These are phyloP conservation scores for Magnaporthiopsis poae DNA, from an alignment of 2,329 filamentous ascomycete species.

Conservation along the genomic window DNA sequence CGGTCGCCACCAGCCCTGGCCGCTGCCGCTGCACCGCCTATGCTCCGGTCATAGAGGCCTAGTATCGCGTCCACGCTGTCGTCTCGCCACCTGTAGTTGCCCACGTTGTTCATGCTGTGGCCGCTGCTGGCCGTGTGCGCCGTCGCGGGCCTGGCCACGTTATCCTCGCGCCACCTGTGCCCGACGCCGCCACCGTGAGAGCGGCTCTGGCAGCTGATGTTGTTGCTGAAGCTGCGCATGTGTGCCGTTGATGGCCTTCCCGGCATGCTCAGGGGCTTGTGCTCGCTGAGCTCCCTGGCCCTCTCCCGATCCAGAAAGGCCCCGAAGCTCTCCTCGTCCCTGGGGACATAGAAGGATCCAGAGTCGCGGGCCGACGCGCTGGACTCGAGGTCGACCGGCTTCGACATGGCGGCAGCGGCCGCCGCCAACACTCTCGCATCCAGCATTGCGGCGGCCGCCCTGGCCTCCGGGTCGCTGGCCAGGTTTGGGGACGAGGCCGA, in stretches of 20 bases:
- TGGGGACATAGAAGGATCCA: slow-evolving; percentile 15
- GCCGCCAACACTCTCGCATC: slow-evolving; percentile 6
- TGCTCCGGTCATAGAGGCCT: slow-evolving; percentile 17
- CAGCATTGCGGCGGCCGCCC: background rate
- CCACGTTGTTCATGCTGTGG: background rate
- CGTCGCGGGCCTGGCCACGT: slow-evolving; percentile 15
- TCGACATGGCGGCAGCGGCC: slow-evolving; percentile 3
- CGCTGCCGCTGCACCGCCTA: slow-evolving; percentile 10
- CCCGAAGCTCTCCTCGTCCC: slow-evolving; percentile 2
- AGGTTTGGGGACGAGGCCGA: background rate
- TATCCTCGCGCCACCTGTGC: slow-evolving; percentile 1
- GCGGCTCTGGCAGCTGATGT: background rate
- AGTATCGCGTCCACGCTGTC: slow-evolving; percentile 25
- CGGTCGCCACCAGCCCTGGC: slow-evolving; percentile 8
- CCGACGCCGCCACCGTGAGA: too few species aligned
- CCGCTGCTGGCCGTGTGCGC: slow-evolving; percentile 13
- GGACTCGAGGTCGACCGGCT: slow-evolving; percentile 10
- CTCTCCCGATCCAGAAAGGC: background rate
- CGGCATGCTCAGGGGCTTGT: slow-evolving; percentile 1
- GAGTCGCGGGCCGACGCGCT: slow-evolving; percentile 15
- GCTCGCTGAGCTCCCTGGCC: slow-evolving; percentile 1
- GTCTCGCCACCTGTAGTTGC: slow-evolving; percentile 12
- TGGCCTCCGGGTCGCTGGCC: background rate
- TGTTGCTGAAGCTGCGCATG: slow-evolving; percentile 3
- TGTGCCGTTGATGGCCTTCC: background rate